These are phyloP conservation scores for Phialophora expanda DNA, from an alignment of 2,329 filamentous ascomycete species.

Conservation along the genomic window DNA sequence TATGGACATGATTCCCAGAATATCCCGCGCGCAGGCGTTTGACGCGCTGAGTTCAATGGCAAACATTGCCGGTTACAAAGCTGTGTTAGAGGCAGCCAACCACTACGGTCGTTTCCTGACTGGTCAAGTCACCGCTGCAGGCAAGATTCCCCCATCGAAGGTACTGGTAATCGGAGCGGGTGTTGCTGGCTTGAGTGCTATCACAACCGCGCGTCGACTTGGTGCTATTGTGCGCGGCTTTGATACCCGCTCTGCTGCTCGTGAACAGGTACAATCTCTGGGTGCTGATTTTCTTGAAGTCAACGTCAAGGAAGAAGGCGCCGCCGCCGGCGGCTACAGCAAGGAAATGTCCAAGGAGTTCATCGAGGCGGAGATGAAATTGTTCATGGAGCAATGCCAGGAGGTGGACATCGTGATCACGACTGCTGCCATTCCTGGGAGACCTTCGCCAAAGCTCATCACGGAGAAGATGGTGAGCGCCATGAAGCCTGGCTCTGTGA, in stretches of 20 bases:
- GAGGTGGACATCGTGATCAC: conserved; percentile 94
- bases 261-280: conserved; percentile 87
- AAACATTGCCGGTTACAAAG: conserved; percentile 93
- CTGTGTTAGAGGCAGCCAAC: conserved; percentile 86
- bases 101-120: conserved; percentile 87
- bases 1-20: conserved; percentile 92
- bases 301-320: conserved; percentile 80
- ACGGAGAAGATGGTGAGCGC: conserved; percentile 78
- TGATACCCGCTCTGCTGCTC: conserved; percentile 84
- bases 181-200: conserved; percentile 85
- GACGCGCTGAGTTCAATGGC: conserved; percentile 90
- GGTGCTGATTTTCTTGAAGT: conserved; percentile 91
- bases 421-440: conserved; percentile 87
- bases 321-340: conserved; percentile 83
- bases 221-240: conserved; percentile 90
- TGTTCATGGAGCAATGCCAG: conserved; percentile 83
- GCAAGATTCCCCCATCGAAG: conserved; percentile 88
- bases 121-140: conserved; percentile 87
- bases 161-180: conserved; percentile 89
- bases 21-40: conserved; percentile 85
- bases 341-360: conserved; percentile 96
- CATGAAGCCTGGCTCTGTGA: conserved; percentile 88
- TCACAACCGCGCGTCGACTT: conserved; percentile 82
- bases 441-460: conserved; percentile 80
- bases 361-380: conserved; percentile 88